Conservation (phyloP, 805 yeast genomes). For the Tetrapisispora pingtungensis region DNA sequence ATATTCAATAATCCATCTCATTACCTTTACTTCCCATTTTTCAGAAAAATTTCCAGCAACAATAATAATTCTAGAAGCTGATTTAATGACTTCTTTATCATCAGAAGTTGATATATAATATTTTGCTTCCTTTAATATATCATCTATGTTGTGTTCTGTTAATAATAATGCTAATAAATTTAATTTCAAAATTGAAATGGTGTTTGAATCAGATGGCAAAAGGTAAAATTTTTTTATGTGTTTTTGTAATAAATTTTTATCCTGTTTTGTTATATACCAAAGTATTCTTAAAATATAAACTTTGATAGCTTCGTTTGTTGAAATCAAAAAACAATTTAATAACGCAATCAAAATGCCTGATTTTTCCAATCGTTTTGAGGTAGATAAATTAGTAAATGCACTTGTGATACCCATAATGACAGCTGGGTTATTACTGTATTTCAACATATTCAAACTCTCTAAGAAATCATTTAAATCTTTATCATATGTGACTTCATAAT, state of each 20-base stretch:
- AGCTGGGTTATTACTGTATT: slow-evolving; percentile 43
- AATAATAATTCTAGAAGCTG: slow-evolving; percentile 54
- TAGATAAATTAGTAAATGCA: slow-evolving; percentile 47
- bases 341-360: slow-evolving; percentile 43
- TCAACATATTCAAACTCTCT: slow-evolving; percentile 35
- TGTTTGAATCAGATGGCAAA: slow-evolving; percentile 41
- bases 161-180: slow-evolving; percentile 51
- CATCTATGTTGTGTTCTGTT: slow-evolving; percentile 40
- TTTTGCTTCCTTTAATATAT: slow-evolving; percentile 53
- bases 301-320: slow-evolving; percentile 29
- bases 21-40: slow-evolving; percentile 43
- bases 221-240: slow-evolving; percentile 44
- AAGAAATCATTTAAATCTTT: slow-evolving; percentile 50
- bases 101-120: slow-evolving; percentile 35
- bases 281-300: slow-evolving; percentile 40
- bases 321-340: slow-evolving; percentile 31
- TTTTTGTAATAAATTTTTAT: slow-evolving; percentile 28
- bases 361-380: slow-evolving; percentile 42
- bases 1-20: slow-evolving; percentile 54
- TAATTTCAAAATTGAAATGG: slow-evolving; percentile 44
- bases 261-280: slow-evolving; percentile 26
- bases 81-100: slow-evolving; percentile 27
- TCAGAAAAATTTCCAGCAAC: slow-evolving; percentile 42
- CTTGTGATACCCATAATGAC: slow-evolving; percentile 54
- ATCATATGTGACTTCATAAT: slow-evolving; percentile 38